A percentile compares a stretch with the other conserved stretches of the same genome.
phyloP scores from a whole-genome alignment of 306 rosid species.

The Neltuma alba region DNA sequence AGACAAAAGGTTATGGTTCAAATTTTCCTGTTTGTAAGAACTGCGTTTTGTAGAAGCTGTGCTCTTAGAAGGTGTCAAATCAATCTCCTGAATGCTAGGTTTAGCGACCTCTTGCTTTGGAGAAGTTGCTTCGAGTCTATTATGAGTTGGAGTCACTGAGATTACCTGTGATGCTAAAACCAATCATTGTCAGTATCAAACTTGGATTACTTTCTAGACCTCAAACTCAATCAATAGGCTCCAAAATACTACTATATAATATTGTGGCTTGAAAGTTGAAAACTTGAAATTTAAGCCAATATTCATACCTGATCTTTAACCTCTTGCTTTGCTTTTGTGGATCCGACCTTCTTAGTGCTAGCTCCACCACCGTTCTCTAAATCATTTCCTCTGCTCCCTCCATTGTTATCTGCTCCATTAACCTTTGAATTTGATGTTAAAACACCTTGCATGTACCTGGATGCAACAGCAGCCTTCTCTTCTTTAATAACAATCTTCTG shows the following conservation, averaged over 20 bases:
- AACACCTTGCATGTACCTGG: constrained; percentile 92
- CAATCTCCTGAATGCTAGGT: constrained; percentile 47
- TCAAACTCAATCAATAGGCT: background rate
- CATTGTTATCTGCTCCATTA: constrained; percentile 46
- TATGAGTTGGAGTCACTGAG: constrained; percentile 36
- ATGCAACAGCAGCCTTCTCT: constrained; percentile 77
- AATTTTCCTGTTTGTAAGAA: constrained; percentile 62
- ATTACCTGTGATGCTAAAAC: constrained; percentile 54
- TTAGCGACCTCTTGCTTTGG: constrained; percentile 52
- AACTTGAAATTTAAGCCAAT: constrained; percentile 34
- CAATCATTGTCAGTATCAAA: constrained; percentile 27
- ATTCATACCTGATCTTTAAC: constrained; percentile 78
- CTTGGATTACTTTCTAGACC: background rate
- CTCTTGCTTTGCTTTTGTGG: constrained; percentile 70
- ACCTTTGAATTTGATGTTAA: constrained; percentile 52
- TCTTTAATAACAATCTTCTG: constrained; percentile 84
- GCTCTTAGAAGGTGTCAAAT: constrained; percentile 40
- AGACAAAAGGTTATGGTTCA: constrained; percentile 52
- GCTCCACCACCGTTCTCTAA: constrained; percentile 54
- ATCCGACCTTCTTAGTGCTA: constrained; percentile 50
- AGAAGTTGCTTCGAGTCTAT: constrained; percentile 52
- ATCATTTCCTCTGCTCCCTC: constrained; percentile 59
- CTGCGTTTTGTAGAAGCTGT: constrained; percentile 48
- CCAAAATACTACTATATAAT: background rate
- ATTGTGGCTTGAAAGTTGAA: constrained; percentile 33